Percentiles rank a stretch among this genome's conserved stretches.
Evolutionary conservation across 1,284 basidiomycete genomes (phyloP).

Genomic region (Calocybe gambosa): DNA sequence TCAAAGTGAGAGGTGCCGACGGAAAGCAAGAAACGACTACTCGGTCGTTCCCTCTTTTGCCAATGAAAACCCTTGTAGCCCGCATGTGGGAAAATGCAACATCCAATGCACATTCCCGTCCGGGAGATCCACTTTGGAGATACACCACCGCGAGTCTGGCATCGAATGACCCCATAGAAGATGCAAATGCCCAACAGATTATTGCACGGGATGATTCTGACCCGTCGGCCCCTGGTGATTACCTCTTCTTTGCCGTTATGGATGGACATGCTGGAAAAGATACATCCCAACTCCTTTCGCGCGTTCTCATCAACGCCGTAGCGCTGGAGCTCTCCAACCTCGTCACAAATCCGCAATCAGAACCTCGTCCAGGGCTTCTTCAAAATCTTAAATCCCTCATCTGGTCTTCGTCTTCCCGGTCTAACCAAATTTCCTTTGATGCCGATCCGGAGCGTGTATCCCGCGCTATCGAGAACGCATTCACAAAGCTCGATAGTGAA

Average conservation of each 20-base stretch:
- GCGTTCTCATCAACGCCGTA: slow-evolving; percentile 83
- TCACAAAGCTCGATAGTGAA: slow-evolving; percentile 73
- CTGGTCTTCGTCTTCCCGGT: slow-evolving; percentile 30
- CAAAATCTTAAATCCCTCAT: slow-evolving; percentile 37
- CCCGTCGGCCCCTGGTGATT: slow-evolving; percentile 56
- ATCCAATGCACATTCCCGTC: slow-evolving; percentile 38
- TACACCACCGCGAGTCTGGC: slow-evolving; percentile 75
- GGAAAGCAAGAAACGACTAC: slow-evolving; percentile 52
- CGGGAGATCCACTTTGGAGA: slow-evolving; percentile 56
- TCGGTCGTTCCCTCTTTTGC: slow-evolving; percentile 50
- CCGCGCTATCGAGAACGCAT: slow-evolving; percentile 72
- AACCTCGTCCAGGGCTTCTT: slow-evolving; percentile 27
- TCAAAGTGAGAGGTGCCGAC: slow-evolving; percentile 49
- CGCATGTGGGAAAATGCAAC: slow-evolving; percentile 55
- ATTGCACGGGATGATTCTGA: slow-evolving; percentile 57
- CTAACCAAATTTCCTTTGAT: slow-evolving; percentile 33
- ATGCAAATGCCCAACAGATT: slow-evolving; percentile 73
- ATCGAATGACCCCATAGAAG: slow-evolving; percentile 89
- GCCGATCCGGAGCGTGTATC: slow-evolving; percentile 60
- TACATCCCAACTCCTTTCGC: slow-evolving; percentile 82
- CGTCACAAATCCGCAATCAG: slow-evolving; percentile 29
- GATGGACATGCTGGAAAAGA: slow-evolving; percentile 87
- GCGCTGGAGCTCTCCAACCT: slow-evolving; percentile 68
- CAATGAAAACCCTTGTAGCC: slow-evolving; percentile 50
- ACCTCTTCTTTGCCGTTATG: slow-evolving; percentile 83